phyloP scores from a whole-genome alignment of 371 early-diverging fungal species.

The Mortierella sp. region DNA sequence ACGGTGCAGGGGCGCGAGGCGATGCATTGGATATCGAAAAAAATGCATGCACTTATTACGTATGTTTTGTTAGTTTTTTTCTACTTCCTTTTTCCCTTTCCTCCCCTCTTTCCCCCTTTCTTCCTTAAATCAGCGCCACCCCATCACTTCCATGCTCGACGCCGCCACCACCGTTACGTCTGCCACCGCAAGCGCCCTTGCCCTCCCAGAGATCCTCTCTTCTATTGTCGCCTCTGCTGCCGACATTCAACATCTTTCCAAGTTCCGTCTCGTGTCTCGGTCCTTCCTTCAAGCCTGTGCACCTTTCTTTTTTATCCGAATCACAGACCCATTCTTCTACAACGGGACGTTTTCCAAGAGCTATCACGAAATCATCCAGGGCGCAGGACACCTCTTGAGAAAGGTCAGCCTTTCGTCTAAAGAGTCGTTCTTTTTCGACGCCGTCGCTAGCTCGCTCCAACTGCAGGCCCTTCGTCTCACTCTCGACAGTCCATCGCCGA shows the following conservation, averaged over 20 bases:
- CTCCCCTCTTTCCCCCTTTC: background rate
- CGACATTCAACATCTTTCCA: background rate
- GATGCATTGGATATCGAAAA: background rate
- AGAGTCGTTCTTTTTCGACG: background rate
- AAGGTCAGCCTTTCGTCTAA: background rate
- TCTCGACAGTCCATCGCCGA: background rate
- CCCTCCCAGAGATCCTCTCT: background rate
- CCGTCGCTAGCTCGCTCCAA: background rate
- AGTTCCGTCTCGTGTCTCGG: background rate
- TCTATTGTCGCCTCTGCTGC: background rate
- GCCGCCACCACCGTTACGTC: background rate
- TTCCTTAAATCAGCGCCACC: too few species aligned
- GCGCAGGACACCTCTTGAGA: background rate
- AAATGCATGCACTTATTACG: background rate
- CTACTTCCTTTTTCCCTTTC: too few species aligned
- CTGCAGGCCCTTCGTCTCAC: background rate
- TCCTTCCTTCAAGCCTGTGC: constrained; percentile 6
- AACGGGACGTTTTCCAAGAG: background rate
- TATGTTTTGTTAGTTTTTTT: background rate
- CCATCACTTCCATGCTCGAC: background rate
- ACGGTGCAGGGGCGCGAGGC: background rate
- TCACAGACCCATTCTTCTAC: background rate
- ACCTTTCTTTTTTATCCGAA: background rate
- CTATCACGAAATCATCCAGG: background rate
- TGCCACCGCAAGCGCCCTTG: background rate